Base-by-base conservation (phyloP, 2,329 filamentous ascomycete species). In the Colletotrichum gloeosporioides region DNA sequence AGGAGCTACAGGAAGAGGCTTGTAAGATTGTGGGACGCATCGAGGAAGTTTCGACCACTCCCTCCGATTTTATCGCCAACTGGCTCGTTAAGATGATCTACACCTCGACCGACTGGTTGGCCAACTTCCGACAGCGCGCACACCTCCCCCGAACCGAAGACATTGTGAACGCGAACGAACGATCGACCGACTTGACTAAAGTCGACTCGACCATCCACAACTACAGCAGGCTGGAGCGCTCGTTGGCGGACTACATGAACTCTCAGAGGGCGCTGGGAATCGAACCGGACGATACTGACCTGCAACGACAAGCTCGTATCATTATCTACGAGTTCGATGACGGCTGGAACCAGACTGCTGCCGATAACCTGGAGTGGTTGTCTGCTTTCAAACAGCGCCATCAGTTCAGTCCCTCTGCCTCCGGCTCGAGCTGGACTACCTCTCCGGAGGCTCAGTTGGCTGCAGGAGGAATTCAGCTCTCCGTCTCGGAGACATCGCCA, bases 291-390 rank as follows among this genome's bases (percentile, higher is more conserved):
- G 90, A 93, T 75, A 86, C 86, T 3, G 89, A 90, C 62, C 81
- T 93, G 53, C 91, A 92, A 79, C 85, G 84, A 32, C 86, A 92
- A 78, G 91, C 91, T 27, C 88, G 92, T 77, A 86, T 92, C 68
- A 91, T 93, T 78, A 91, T 93, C 27, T 93, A 92, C 82, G 90
- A 92, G 63, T 89, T 87, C 74, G 90, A 92, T 69, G 91, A 93
- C 78, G 88, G 88, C 12, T 93, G 91, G 91, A 93, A 93, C 77
- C 91, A 92, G 79, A 93, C 91, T 2, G 89, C 88, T 1, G 90
- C 91, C 4, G 91, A 93, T 77, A 90, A 91, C 76, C 78, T 84
- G 4, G 82, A 85, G 5, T 92, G 91, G 89, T 84, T 93, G 2
- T 81, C 84, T 5, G 83, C 86, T 15, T 93, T 93, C 83, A 89